These are phyloP conservation scores for Akanthomyces uredinophilus DNA, from an alignment of 2,329 filamentous ascomycete genomes.

Conservation along the genomic window DNA sequence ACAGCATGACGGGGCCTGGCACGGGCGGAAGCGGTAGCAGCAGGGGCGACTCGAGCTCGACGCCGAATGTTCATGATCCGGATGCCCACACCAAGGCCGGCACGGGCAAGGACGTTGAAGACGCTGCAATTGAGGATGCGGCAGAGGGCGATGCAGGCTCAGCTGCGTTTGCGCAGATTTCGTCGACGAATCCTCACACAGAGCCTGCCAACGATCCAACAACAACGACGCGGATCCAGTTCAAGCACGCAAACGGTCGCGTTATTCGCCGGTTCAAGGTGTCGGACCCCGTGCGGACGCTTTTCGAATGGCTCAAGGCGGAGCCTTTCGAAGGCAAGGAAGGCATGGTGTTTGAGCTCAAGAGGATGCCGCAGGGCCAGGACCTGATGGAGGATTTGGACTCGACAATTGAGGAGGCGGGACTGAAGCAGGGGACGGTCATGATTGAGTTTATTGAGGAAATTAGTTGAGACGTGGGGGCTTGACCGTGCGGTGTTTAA, in stretches of 20 bases:
- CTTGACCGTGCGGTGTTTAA: not conserved
- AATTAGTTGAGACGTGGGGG: slow-evolving; percentile 16
- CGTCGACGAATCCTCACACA: slow-evolving; percentile 64
- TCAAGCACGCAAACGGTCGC: slow-evolving; percentile 77
- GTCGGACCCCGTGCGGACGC: slow-evolving; percentile 68
- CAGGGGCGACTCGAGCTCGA: slow-evolving; percentile 30
- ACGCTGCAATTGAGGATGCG: slow-evolving; percentile 38
- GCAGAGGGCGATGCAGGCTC: slow-evolving; percentile 32
- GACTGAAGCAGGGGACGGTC: slow-evolving; percentile 86
- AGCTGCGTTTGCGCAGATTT: slow-evolving; percentile 62
- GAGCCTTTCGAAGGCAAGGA: slow-evolving; percentile 75
- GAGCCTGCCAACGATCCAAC: slow-evolving; percentile 71
- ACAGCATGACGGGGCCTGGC: slow-evolving; percentile 69
- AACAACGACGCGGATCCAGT: slow-evolving; percentile 83
- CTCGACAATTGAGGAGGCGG: slow-evolving; percentile 70
- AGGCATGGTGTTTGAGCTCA: slow-evolving; percentile 78
- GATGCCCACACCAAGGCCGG: slow-evolving; percentile 76
- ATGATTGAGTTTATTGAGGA: slow-evolving; percentile 87
- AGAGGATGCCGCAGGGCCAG: slow-evolving; percentile 69
- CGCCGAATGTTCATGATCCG: slow-evolving; percentile 65
- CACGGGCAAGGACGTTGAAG: slow-evolving; percentile 39
- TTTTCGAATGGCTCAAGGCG: slow-evolving; percentile 97
- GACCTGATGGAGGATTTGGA: slow-evolving; percentile 76
- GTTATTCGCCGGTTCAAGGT: slow-evolving; percentile 82
- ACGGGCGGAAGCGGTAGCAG: slow-evolving; percentile 23